A percentile compares a stretch with the other conserved stretches of the same genome.
Conservation (phyloP, 139 green algal genomes). For the Zygnema cylindricum region DNA sequence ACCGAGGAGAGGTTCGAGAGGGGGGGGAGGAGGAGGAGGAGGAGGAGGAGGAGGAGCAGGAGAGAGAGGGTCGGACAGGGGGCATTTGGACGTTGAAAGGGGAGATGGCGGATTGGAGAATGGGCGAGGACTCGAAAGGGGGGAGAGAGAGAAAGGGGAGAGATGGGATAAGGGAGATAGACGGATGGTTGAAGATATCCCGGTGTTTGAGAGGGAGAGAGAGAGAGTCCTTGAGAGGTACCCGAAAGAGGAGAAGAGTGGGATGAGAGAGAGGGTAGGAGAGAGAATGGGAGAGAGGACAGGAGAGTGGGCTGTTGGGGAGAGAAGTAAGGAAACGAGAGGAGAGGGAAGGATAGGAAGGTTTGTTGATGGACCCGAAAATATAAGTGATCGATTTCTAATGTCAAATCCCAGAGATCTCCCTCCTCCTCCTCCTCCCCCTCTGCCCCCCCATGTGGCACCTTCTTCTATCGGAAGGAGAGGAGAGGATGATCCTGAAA, state of each 20-base stretch:
- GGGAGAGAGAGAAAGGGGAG: not conserved
- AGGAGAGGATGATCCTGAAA: not conserved
- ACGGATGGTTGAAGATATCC: not conserved
- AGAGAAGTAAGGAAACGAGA: conserved; percentile 13
- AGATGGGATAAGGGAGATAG: not conserved
- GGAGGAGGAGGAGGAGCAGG: not conserved
- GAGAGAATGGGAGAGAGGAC: conserved; percentile 9
- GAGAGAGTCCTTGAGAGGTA: conserved; percentile 3
- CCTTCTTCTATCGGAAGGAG: not conserved
- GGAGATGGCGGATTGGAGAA: not conserved
- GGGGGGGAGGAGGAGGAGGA: not conserved
- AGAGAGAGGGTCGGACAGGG: not conserved
- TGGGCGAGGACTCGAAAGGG: not conserved
- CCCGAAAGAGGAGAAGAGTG: not conserved
- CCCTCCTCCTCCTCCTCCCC: not conserved
- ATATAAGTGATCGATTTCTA: not conserved
- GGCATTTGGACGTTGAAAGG: not conserved
- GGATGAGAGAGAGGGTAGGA: conserved; percentile 10
- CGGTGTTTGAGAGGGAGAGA: not conserved
- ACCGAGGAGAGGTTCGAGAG: not conserved
- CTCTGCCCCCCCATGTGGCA: not conserved
- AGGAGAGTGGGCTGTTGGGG: not conserved
- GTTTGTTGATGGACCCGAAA: not conserved
- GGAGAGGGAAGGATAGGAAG: conserved; percentile 7
- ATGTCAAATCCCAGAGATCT: not conserved